Evolutionary conservation across 1,284 basidiomycete species (phyloP).

Genomic region (Meira miltonrushii): DNA sequence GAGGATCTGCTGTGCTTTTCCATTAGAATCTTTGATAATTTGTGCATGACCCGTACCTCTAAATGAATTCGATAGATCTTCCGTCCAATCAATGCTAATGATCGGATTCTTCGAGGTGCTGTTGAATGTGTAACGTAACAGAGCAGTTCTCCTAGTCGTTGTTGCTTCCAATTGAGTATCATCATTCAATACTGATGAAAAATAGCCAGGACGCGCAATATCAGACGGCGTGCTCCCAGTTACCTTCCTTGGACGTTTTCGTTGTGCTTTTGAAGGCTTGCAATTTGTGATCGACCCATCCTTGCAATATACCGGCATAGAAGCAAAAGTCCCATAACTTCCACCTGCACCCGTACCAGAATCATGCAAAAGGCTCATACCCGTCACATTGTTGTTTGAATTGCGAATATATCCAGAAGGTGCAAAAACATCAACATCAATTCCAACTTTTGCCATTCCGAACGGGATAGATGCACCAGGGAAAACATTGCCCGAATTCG

Average conservation of each 20-base stretch:
- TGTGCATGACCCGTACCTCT: slow-evolving; percentile 4
- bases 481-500: slow-evolving; percentile 20
- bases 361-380: slow-evolving; percentile 35
- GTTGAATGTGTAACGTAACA: slow-evolving; percentile 36
- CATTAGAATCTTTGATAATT: too few species aligned
- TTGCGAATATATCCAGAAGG: slow-evolving; percentile 23
- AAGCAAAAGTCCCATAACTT: slow-evolving; percentile 37
- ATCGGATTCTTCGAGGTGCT: slow-evolving; percentile 18
- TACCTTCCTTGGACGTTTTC: slow-evolving; percentile 20
- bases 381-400: background rate
- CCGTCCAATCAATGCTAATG: slow-evolving; percentile 41
- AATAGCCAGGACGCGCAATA: slow-evolving; percentile 36
- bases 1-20: background rate
- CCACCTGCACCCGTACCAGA: slow-evolving; percentile 41
- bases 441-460: slow-evolving; percentile 39
- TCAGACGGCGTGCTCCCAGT: slow-evolving; percentile 1
- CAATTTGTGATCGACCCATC: slow-evolving; percentile 26
- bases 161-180: slow-evolving; percentile 37
- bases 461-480: slow-evolving; percentile 39
- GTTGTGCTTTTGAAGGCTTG: slow-evolving; percentile 28
- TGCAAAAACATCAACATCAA: slow-evolving; percentile 40
- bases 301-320: slow-evolving; percentile 39
- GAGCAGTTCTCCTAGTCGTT: slow-evolving; percentile 29
- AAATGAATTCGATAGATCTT: slow-evolving; percentile 35
- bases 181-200: slow-evolving; percentile 35